Base-by-base conservation (phyloP, 768 basidiomycete species). In the Pulveroboletus frians region DNA sequence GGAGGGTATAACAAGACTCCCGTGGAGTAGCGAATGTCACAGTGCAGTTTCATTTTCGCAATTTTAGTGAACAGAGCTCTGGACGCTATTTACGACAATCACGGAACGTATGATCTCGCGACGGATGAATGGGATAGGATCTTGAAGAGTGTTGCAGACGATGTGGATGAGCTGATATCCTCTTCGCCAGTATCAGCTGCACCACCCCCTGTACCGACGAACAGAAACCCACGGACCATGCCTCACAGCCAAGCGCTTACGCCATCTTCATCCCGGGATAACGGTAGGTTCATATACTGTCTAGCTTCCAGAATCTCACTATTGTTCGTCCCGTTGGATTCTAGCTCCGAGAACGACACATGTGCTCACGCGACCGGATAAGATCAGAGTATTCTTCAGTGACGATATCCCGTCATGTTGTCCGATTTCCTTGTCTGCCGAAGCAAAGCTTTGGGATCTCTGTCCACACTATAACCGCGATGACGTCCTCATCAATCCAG, bases 401-500 rank as follows among this genome's bases (percentile, higher is more conserved):
- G 67, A 71, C 7, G 79, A 79, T 36, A 73, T 73, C 9, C 79
- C 80, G 0, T 63, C 63, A 17, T 66, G 71, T 41, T 73, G 73
- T 53, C 56, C 78, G 39, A 66, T 66, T 29, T 68, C 65, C 41
- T 55, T 71, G 39, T 68, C 68, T 27, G 71, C 74, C 2, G 71
- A 72, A 37, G 50, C 70, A 43, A 72, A 74, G 52, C 80, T 84
- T 13, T 80, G 77, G 78, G 85, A 80, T 58, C 71, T 88, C 29
- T 74, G 74, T 1, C 72, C 76, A 20, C 77, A 77, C 47, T 82
- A 81, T 60, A 71, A 69, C 43, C 71, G 76, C 8, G 72, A 73
- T 9, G 81, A 85, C 35, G 76, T 86, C 37, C 69, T 82, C 17
- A 76, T 84, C 51, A 77, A 80, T 53, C 80, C 80, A 13, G 83